These are phyloP conservation scores for Pyricularia sp. DNA, from an alignment of 2,329 filamentous ascomycete species.

Conservation along the genomic window DNA sequence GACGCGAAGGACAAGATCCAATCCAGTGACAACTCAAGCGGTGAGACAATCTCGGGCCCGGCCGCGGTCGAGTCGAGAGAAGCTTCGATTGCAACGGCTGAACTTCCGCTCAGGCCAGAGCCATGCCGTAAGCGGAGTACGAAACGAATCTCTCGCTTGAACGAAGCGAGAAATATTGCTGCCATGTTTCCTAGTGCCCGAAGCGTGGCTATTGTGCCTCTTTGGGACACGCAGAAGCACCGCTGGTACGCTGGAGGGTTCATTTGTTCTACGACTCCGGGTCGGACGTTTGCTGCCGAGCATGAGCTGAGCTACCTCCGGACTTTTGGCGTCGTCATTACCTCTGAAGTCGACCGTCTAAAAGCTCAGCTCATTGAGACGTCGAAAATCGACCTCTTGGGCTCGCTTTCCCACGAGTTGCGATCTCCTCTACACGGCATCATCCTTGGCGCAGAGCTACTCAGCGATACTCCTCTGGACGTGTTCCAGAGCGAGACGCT, in stretches of 20 bases:
- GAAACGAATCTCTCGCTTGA: constrained; percentile 8
- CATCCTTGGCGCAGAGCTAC: constrained; percentile 40
- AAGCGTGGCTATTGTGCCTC: constrained; percentile 35
- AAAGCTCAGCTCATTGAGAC: constrained; percentile 26
- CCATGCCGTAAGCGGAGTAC: neutral
- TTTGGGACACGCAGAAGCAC: constrained; percentile 30
- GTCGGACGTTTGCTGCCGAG: constrained; percentile 31
- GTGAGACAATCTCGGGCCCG: neutral
- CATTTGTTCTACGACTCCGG: constrained; percentile 21
- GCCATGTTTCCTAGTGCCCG: constrained; percentile 31
- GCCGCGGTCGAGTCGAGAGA: neutral
- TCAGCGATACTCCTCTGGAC: constrained; percentile 40
- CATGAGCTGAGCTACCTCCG: constrained; percentile 41
- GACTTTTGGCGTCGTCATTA: constrained; percentile 44
- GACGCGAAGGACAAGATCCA: constrained; percentile 22
- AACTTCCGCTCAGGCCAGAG: neutral
- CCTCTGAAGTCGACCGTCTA: constrained; percentile 43
- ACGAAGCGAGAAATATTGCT: constrained; percentile 21
- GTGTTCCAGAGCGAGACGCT: constrained; percentile 36
- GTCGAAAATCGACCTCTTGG: constrained; percentile 48
- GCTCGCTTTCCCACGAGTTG: constrained; percentile 52
- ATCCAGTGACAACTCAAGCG: neutral
- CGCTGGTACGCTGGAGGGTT: constrained; percentile 11
- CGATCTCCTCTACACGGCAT: constrained; percentile 53
- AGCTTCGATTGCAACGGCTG: neutral